phyloP scores from a whole-genome alignment of 768 basidiomycete species.

The Rhodotorula taiwanensis region DNA sequence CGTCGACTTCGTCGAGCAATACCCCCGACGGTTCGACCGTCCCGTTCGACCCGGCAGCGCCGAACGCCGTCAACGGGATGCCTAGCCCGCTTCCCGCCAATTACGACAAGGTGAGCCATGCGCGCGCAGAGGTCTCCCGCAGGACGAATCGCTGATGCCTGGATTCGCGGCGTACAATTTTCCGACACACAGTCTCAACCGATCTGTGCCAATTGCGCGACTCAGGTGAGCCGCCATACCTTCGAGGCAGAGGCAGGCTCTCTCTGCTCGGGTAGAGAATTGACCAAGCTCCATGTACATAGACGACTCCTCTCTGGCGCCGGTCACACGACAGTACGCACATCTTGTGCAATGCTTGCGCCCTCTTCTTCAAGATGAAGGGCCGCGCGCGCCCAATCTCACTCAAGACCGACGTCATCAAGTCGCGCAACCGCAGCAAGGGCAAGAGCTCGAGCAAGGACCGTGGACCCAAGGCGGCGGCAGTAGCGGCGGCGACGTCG shows the following conservation, averaged over 20 bases:
- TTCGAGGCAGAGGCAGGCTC: too few species aligned
- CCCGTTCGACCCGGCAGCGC: constrained; percentile 27
- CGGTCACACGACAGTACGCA: constrained; percentile 38
- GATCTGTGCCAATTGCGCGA: constrained; percentile 39
- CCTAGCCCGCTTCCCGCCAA: constrained; percentile 27
- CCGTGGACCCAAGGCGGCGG: constrained; percentile 12
- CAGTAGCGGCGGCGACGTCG: constrained; percentile 5
- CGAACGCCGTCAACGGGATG: constrained; percentile 24
- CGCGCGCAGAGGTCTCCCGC: too few species aligned
- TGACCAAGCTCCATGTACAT: neutral
- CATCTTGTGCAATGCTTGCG: constrained; percentile 42
- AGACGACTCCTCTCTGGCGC: constrained; percentile 42
- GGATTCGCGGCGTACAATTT: neutral
- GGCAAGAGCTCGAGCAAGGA: constrained; percentile 38
- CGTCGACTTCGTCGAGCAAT: neutral
- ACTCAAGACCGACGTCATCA: constrained; percentile 43
- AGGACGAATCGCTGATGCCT: too few species aligned
- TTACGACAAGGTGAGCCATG: constrained; percentile 30
- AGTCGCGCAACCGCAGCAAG: constrained; percentile 40
- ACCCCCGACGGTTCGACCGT: neutral
- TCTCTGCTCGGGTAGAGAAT: too few species aligned
- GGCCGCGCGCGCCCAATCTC: constrained; percentile 40
- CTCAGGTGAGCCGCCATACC: constrained; percentile 18
- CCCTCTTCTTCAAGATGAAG: constrained; percentile 42
- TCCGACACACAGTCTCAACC: constrained; percentile 26